These are phyloP conservation scores for Sporothrix euskadiensis DNA, from an alignment of 2,329 filamentous ascomycete genomes.

Conservation along the genomic window DNA sequence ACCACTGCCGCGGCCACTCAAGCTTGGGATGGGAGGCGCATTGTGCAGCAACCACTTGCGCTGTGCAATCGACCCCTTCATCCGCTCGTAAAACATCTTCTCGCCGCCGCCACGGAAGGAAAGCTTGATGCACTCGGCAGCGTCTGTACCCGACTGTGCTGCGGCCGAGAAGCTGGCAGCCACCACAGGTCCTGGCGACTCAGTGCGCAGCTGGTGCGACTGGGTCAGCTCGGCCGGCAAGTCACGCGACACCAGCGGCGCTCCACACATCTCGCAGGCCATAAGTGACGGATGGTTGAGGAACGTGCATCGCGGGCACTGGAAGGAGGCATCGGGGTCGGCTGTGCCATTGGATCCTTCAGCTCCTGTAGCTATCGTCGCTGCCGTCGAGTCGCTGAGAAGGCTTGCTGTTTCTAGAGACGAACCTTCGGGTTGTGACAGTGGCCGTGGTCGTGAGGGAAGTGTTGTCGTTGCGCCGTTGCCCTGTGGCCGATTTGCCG, in stretches of 20 bases:
- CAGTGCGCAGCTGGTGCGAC: conserved; percentile 52
- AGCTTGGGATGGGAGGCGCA: conserved; percentile 81
- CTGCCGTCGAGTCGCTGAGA: neutral
- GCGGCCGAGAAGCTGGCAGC: conserved; percentile 37
- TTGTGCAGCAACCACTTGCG: conserved; percentile 92
- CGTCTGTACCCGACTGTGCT: conserved; percentile 48
- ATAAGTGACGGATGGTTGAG: conserved; percentile 84
- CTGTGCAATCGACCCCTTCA: conserved; percentile 86
- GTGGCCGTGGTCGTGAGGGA: conserved; percentile 37
- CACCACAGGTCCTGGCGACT: conserved; percentile 77
- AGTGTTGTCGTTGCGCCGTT: conserved; percentile 33
- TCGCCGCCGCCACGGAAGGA: conserved; percentile 90
- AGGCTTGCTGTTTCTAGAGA: neutral
- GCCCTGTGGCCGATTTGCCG: conserved; percentile 54
- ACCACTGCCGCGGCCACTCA: conserved; percentile 37
- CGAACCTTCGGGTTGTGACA: conserved; percentile 21
- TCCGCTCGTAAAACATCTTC: conserved; percentile 82
- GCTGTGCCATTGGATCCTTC: conserved; percentile 31
- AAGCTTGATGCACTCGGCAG: conserved; percentile 77
- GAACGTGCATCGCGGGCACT: conserved; percentile 90
- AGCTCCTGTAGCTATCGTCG: neutral
- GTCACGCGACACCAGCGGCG: conserved; percentile 63
- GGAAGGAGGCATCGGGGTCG: conserved; percentile 49
- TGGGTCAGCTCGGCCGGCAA: conserved; percentile 45
- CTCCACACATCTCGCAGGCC: conserved; percentile 89